Evolutionary conservation across 2,329 filamentous ascomycete species (phyloP).

Genomic region (Xylariaceae sp.): DNA sequence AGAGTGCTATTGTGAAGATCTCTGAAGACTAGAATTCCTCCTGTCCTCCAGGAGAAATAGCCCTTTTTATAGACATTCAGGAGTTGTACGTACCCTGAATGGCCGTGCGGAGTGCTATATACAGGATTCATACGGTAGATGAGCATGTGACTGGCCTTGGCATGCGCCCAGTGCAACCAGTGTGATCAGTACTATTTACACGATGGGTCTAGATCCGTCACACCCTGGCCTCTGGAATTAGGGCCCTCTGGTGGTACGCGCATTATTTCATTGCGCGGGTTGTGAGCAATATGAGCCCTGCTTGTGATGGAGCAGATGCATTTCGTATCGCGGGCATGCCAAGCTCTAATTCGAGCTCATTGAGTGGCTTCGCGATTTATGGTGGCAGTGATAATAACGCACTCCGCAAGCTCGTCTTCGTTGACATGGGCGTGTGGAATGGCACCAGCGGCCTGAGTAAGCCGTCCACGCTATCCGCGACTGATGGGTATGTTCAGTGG

Average conservation of each 20-base stretch:
- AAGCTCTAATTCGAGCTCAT: constrained; percentile 33
- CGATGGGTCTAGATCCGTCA: too few relatives aligned
- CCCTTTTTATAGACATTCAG: too few relatives aligned
- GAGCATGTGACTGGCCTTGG: too few relatives aligned
- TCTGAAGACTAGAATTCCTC: too few relatives aligned
- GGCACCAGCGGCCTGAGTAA: constrained; percentile 35
- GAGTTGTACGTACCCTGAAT: too few relatives aligned
- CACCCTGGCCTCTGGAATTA: constrained; percentile 30
- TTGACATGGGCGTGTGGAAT: constrained; percentile 38
- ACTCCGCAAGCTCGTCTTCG: constrained; percentile 34
- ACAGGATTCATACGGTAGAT: too few relatives aligned
- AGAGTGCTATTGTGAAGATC: too few relatives aligned
- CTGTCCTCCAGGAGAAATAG: too few relatives aligned
- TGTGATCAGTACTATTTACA: too few relatives aligned
- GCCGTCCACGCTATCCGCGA: constrained; percentile 33
- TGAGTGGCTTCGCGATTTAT: constrained; percentile 36
- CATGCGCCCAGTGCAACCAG: too few relatives aligned
- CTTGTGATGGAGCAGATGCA: neutral
- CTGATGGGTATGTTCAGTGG: constrained; percentile 32
- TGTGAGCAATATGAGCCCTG: constrained; percentile 7
- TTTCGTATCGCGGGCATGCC: constrained; percentile 32
- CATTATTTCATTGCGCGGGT: constrained; percentile 35
- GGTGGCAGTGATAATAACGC: neutral
- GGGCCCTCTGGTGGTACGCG: constrained; percentile 35
- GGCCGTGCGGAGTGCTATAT: too few relatives aligned